A percentile compares a stretch with the other conserved stretches of the same genome.
These are phyloP conservation scores for Echinochloa phyllopogon DNA, from an alignment of 176 grass and related monocot genomes.

Conservation along the genomic window DNA sequence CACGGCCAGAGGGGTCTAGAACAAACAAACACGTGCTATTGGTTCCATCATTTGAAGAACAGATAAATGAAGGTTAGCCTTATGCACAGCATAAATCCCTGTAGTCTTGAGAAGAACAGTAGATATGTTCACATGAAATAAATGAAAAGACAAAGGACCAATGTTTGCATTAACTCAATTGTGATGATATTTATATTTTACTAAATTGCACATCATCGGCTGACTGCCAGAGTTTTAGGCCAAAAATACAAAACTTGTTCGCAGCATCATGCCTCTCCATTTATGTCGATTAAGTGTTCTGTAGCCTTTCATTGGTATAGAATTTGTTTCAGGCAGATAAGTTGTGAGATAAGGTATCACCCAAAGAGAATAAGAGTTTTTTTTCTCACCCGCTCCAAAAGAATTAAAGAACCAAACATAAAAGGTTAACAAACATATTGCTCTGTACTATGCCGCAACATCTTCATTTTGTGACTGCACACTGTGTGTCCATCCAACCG, in stretches of 20 bases:
- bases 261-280: neutral
- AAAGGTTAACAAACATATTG: neutral
- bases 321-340: slow-evolving; percentile 4
- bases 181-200: neutral
- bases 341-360: slow-evolving; percentile 10
- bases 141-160: neutral
- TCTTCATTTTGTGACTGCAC: neutral
- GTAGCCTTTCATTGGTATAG: slow-evolving; percentile 21
- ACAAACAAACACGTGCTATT: slow-evolving; percentile 7
- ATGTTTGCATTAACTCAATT: neutral
- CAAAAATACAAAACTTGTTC: slow-evolving; percentile 8
- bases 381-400: neutral
- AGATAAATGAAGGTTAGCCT: neutral
- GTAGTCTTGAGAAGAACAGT: neutral
- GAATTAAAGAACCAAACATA: slow-evolving; percentile 29
- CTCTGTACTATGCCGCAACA: neutral
- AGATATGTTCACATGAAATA: neutral
- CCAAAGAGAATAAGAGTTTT: neutral
- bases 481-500: slow-evolving; percentile 2
- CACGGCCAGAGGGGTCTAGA: neutral
- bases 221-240: neutral
- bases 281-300: neutral
- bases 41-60: slow-evolving; percentile 1
- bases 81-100: neutral
- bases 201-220: neutral